A percentile compares a stretch with the other conserved stretches of the same genome.
These are phyloP conservation scores for Pseudopithomyces chartarum DNA, from an alignment of 2,329 filamentous ascomycete genomes.

Conservation along the genomic window DNA sequence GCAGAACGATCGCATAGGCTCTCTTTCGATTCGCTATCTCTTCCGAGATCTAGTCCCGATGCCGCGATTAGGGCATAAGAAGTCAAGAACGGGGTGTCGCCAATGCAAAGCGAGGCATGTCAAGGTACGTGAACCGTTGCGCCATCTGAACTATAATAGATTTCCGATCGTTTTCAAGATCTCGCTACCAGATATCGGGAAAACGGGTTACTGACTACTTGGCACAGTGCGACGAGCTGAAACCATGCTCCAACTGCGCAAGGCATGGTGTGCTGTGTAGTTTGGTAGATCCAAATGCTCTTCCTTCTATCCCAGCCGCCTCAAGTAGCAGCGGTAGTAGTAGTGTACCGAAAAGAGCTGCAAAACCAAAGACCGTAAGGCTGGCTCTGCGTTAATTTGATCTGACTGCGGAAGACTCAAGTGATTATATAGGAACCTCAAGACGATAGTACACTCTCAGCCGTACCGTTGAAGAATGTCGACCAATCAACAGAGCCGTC, in stretches of 20 bases:
- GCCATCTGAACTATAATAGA: conserved; percentile 2
- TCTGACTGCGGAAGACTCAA: conserved; percentile 1
- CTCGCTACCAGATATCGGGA: conserved; percentile 8
- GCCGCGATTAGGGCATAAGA: conserved; percentile 46
- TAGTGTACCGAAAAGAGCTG: conserved; percentile 16
- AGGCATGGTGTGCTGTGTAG: conserved; percentile 45
- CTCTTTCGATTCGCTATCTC: conserved; percentile 9
- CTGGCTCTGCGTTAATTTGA: not conserved
- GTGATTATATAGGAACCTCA: conserved; percentile 16
- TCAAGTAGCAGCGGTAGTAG: conserved; percentile 12
- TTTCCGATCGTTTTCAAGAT: conserved; percentile 4
- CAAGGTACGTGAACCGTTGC: conserved; percentile 31
- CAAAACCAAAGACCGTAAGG: conserved; percentile 24
- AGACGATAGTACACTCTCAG: conserved; percentile 16
- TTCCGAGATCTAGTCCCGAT: conserved; percentile 24
- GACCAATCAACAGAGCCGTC: conserved; percentile 14
- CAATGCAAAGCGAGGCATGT: conserved; percentile 46
- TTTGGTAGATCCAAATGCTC: conserved; percentile 31
- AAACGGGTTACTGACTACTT: conserved; percentile 13
- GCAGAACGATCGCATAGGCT: conserved; percentile 7
- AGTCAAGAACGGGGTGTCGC: conserved; percentile 40
- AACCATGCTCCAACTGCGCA: conserved; percentile 44
- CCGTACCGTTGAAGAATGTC: conserved; percentile 22
- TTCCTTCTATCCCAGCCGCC: conserved; percentile 17
- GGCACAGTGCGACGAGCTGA: conserved; percentile 44